Conservation (phyloP, 1,284 basidiomycete species). For the Exobasidium cylindrosporum region DNA sequence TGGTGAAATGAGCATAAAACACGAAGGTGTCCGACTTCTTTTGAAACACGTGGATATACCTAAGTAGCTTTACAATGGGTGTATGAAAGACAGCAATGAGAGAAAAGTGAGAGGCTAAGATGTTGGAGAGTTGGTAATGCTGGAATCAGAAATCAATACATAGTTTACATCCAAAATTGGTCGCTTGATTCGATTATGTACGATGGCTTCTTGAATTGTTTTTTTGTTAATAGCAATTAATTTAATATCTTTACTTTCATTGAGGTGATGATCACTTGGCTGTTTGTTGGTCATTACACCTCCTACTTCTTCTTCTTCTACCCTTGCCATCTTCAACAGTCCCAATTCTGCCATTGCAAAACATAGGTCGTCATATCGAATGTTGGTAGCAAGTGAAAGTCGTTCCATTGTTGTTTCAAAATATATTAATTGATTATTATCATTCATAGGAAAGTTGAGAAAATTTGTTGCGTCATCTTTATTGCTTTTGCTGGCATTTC, state of each 20-base stretch:
- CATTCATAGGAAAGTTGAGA: slow-evolving; percentile 9
- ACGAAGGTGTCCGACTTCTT: too few relatives aligned
- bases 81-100: too few relatives aligned
- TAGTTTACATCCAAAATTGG: slow-evolving; percentile 38
- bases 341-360: slow-evolving; percentile 85
- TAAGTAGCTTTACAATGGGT: too few relatives aligned
- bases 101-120: too few relatives aligned
- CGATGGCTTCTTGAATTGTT: slow-evolving; percentile 24
- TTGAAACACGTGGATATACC: too few relatives aligned
- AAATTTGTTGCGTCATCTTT: not conserved
- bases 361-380: slow-evolving; percentile 79
- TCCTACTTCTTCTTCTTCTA: not conserved
- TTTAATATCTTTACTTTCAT: not conserved
- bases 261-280: too few relatives aligned
- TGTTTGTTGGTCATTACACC: not conserved
- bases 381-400: slow-evolving; percentile 73
- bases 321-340: slow-evolving; percentile 59
- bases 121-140: too few relatives aligned
- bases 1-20: too few relatives aligned
- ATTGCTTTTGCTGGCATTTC: not conserved
- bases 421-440: not conserved
- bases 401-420: slow-evolving; percentile 55
- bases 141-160: slow-evolving; percentile 28
- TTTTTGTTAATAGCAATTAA: slow-evolving; percentile 30
- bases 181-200: slow-evolving; percentile 26